These are phyloP conservation scores for Malus domestica DNA, from an alignment of 306 rosid species.

Conservation along the genomic window DNA sequence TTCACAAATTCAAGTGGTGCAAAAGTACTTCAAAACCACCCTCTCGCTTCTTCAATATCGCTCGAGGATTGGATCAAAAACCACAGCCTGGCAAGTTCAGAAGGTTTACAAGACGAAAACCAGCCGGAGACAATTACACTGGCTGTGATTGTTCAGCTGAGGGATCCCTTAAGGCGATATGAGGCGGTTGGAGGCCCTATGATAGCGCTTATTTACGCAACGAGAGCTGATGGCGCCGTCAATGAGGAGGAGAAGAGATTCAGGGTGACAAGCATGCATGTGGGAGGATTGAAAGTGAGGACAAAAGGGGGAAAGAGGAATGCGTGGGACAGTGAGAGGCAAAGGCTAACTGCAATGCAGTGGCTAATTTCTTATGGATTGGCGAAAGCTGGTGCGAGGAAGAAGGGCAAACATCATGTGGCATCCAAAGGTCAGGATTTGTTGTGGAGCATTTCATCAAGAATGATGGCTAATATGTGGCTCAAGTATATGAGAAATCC, in stretches of 20 bases:
- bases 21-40: constrained; percentile 26
- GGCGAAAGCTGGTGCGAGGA: constrained; percentile 52
- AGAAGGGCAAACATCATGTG: constrained; percentile 50
- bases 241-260: constrained; percentile 43
- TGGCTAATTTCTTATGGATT: constrained; percentile 82
- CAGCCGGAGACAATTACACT: constrained; percentile 33
- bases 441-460: constrained; percentile 84
- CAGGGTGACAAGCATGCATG: constrained; percentile 59
- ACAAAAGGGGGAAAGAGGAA: constrained; percentile 38
- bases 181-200: constrained; percentile 88
- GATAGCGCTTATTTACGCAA: constrained; percentile 53
- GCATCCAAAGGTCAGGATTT: constrained; percentile 49
- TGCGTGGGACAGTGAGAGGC: constrained; percentile 69
- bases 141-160: constrained; percentile 52
- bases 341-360: constrained; percentile 78
- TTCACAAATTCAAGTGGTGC: constrained; percentile 9
- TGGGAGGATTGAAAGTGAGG: constrained; percentile 73
- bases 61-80: constrained; percentile 63
- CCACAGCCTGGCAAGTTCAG: constrained; percentile 21
- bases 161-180: constrained; percentile 70
- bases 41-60: constrained; percentile 50
- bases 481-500: constrained; percentile 89
- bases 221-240: neutral
- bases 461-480: constrained; percentile 96
- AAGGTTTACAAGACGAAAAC: neutral